A percentile compares a stretch with the other conserved stretches of the same genome.
Evolutionary conservation across 495 filamentous ascomycete genomes (phyloP).

Genomic region (Margaritispora aquatica): DNA sequence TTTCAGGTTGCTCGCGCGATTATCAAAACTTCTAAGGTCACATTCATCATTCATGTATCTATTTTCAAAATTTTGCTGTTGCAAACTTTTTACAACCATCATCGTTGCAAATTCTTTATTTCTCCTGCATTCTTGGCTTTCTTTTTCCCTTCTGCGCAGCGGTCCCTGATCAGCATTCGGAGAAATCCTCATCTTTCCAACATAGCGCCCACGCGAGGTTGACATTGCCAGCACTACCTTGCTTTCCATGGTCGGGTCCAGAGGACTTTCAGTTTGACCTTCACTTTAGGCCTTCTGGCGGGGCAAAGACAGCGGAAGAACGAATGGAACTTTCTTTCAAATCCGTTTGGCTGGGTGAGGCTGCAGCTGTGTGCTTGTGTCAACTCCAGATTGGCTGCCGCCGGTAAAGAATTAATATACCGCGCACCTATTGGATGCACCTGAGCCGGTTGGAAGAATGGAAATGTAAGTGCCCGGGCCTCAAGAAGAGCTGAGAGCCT

Average conservation of each 20-base stretch:
- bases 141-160: neutral
- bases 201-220: conserved; percentile 7
- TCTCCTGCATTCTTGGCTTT: neutral
- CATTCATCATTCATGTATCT: conserved; percentile 3
- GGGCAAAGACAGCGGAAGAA: neutral
- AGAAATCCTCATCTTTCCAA: neutral
- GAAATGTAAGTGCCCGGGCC: neutral
- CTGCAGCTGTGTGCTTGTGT: conserved; percentile 13
- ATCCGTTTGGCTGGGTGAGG: conserved; percentile 12
- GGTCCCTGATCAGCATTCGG: neutral
- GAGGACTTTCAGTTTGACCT: neutral
- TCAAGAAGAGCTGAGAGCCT: conserved; percentile 8
- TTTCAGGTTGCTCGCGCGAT: too few species aligned
- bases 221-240: conserved; percentile 6
- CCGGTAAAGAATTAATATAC: conserved; percentile 13
- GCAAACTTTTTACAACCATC: neutral
- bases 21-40: neutral
- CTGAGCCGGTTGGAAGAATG: neutral
- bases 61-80: neutral
- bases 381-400: conserved; percentile 6
- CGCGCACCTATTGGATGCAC: conserved; percentile 13
- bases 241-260: neutral
- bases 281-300: neutral
- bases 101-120: neutral
- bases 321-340: neutral